These are phyloP conservation scores for Penstemon davidsonii DNA, from an alignment of 257 asterid species.

Conservation along the genomic window DNA sequence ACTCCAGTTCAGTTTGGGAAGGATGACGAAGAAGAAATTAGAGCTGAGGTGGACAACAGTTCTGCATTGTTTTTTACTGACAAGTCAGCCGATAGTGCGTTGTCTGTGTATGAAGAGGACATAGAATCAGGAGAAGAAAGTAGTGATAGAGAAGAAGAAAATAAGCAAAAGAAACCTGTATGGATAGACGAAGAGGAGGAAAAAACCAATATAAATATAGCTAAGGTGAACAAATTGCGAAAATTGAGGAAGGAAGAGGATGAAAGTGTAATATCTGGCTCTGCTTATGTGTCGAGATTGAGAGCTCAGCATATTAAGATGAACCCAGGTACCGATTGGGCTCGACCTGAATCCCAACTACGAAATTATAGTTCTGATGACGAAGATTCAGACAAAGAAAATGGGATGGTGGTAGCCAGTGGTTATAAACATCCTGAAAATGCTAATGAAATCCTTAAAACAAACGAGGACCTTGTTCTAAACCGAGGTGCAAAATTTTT, in stretches of 20 bases:
- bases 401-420: too few relatives aligned
- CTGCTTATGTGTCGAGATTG: slow-evolving; percentile 65
- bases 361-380: slow-evolving; percentile 54
- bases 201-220: slow-evolving; percentile 57
- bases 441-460: slow-evolving; percentile 55
- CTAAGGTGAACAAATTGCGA: slow-evolving; percentile 70
- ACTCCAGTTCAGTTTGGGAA: slow-evolving; percentile 61
- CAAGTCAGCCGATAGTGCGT: slow-evolving; percentile 45
- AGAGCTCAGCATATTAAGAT: slow-evolving; percentile 88
- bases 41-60: slow-evolving; percentile 38
- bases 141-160: slow-evolving; percentile 23
- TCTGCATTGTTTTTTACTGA: slow-evolving; percentile 72
- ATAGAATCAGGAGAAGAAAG: slow-evolving; percentile 30
- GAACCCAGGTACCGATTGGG: slow-evolving; percentile 93
- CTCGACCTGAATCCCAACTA: slow-evolving; percentile 44
- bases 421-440: neutral
- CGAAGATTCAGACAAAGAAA: slow-evolving; percentile 61
- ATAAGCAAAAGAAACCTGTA: slow-evolving; percentile 52
- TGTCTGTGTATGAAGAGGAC: slow-evolving; percentile 70
- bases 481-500: slow-evolving; percentile 55
- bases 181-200: slow-evolving; percentile 95
- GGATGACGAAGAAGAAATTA: slow-evolving; percentile 48
- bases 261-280: slow-evolving; percentile 69
- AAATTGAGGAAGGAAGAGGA: slow-evolving; percentile 79
- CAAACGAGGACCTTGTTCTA: slow-evolving; percentile 66